These are phyloP conservation scores for Nitzschia sp. DNA, from an alignment of 108 stramenopile species.

Conservation along the genomic window DNA sequence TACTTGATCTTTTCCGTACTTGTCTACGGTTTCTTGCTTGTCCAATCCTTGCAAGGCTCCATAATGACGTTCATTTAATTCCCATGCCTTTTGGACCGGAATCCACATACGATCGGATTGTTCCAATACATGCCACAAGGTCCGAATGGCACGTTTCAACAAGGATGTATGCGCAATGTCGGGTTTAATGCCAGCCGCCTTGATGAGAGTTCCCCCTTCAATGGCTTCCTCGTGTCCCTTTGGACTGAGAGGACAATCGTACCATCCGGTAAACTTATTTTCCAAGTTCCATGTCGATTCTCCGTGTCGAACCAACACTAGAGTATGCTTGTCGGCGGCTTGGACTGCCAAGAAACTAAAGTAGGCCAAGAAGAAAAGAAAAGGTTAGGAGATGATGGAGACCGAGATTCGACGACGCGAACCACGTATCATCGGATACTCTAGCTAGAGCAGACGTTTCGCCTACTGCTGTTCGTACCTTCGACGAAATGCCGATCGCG, in stretches of 20 bases:
- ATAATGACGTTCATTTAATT: slow-evolving; percentile 93
- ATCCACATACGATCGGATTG: slow-evolving; percentile 85
- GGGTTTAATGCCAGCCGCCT: slow-evolving; percentile 63
- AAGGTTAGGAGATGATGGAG: not conserved
- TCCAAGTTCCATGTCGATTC: slow-evolving; percentile 97
- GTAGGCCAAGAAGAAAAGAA: not conserved
- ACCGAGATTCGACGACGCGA: not conserved
- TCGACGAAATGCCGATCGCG: slow-evolving; percentile 34
- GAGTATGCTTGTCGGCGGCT: slow-evolving; percentile 45
- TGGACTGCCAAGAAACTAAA: slow-evolving; percentile 39
- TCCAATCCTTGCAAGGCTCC: slow-evolving; percentile 88
- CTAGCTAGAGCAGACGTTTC: not conserved
- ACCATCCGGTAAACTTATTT: slow-evolving; percentile 98
- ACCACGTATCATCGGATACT: not conserved
- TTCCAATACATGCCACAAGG: slow-evolving; percentile 86
- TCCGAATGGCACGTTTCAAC: slow-evolving; percentile 86
- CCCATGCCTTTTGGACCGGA: slow-evolving; percentile 79
- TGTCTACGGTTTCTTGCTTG: slow-evolving; percentile 94
- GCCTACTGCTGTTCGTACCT: slow-evolving; percentile 24
- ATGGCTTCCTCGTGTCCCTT: slow-evolving; percentile 93
- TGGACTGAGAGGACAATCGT: slow-evolving; percentile 88
- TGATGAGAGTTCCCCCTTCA: slow-evolving; percentile 73
- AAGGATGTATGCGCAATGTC: slow-evolving; percentile 89
- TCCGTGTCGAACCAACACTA: slow-evolving; percentile 92
- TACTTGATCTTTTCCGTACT: slow-evolving; percentile 93